Base-by-base conservation (phyloP, 768 basidiomycete genomes). In the Mycena alexandri region DNA sequence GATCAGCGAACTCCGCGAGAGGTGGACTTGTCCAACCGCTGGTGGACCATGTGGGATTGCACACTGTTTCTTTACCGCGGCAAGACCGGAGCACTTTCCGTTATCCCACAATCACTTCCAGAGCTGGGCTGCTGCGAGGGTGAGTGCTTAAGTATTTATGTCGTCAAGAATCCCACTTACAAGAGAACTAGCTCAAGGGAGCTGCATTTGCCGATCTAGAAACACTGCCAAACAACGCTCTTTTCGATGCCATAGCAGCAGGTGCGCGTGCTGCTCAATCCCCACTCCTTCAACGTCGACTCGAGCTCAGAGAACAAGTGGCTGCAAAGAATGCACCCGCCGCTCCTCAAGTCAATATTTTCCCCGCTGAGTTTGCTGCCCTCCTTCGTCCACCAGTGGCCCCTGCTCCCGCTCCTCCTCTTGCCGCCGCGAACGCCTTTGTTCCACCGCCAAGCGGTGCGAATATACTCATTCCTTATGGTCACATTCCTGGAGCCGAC, bases 71-170 rank as follows among this genome's bases (percentile, higher is more conserved):
- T 7, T 73, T 1, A 43, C 51, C 19, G 51, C 52, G 2, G 64
- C 60, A 0, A 56, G 63, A 0, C 43, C 64, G 1, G 64, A 65
- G 9, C 74, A 75, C 53, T 63, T 70, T 19, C 57, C 64, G 0
- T 34, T 74, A 7, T 68, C 65, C 5, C 68, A 72, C 24, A 65
- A 65, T 5, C 69, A 69, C 5, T 21, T 72, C 9, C 57, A 72
- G 12, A 69, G 65, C 19, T 75, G 72, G 75, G 69, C 58, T 0
- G 57, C 70, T 1, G 72, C 69, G 0, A 71, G 71, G 47, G 70
- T 73, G 44, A 48, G 34, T 34, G 43, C 11, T 29, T 29, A 41
- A 33, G 8, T 22, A 5, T 33, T 16, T 13, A 11, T 17, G 33
- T 14, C 0, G 22, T 13, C 1, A 11, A 17, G 12, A 9, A 16